phyloP scores from a whole-genome alignment of 2,329 filamentous ascomycete species.

The Claviceps arundinis region DNA sequence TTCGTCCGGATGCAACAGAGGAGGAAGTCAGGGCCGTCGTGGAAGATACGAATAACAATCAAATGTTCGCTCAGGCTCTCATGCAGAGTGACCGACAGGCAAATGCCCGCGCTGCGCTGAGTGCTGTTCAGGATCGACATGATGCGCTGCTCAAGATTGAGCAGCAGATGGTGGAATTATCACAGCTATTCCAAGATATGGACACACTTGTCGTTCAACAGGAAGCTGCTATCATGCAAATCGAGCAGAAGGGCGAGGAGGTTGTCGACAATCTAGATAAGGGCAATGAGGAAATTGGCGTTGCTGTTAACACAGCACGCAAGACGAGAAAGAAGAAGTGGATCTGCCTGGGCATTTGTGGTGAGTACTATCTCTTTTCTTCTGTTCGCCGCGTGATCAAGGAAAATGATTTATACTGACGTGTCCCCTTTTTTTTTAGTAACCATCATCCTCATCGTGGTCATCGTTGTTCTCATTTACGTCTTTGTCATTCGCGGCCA shows the following conservation, averaged over 20 bases:
- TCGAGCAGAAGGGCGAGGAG: conserved; percentile 79
- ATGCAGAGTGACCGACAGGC: conserved; percentile 70
- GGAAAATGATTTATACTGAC: not conserved
- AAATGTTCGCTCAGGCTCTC: conserved; percentile 81
- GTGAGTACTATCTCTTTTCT: conserved; percentile 24
- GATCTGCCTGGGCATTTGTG: conserved; percentile 72
- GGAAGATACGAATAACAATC: conserved; percentile 62
- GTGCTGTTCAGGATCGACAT: conserved; percentile 71
- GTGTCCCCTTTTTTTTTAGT: conserved; percentile 20
- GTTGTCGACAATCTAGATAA: conserved; percentile 73
- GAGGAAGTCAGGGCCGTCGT: conserved; percentile 63
- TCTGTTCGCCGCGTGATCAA: not conserved
- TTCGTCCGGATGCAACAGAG: conserved; percentile 67
- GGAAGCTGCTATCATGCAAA: conserved; percentile 64
- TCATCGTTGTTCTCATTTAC: conserved; percentile 37
- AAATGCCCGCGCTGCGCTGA: conserved; percentile 66
- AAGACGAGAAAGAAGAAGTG: conserved; percentile 88
- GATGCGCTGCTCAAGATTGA: conserved; percentile 86
- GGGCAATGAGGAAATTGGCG: conserved; percentile 69
- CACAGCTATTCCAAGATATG: conserved; percentile 80
- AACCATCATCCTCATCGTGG: conserved; percentile 38
- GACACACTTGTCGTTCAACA: conserved; percentile 78
- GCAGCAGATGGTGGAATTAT: conserved; percentile 73
- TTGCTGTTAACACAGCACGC: conserved; percentile 71
- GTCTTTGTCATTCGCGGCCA: conserved; percentile 26